phyloP scores from a whole-genome alignment of 78 protist genomes.

The Chrysochromulina tobinii region DNA sequence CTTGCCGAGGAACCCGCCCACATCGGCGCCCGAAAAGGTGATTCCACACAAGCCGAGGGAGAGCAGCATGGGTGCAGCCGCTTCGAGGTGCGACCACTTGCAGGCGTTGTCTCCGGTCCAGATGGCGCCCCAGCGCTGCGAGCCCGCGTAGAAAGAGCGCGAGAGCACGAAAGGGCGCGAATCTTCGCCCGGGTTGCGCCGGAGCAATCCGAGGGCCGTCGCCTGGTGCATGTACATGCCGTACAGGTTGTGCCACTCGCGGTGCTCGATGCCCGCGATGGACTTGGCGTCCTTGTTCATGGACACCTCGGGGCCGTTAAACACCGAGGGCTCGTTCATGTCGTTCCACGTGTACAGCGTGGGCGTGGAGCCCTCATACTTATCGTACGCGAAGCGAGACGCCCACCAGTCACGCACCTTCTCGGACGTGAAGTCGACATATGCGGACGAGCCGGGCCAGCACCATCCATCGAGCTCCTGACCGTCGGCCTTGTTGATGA shows the following conservation, averaged over 20 bases:
- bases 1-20: conserved; percentile 84
- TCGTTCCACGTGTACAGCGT: conserved; percentile 96
- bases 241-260: conserved; percentile 96
- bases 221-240: conserved; percentile 81
- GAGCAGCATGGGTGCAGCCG: conserved; percentile 85
- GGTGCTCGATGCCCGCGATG: conserved; percentile 76
- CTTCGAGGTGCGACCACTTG: conserved; percentile 88
- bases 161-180: conserved; percentile 94
- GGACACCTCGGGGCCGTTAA: conserved; percentile 95
- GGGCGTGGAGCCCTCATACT: conserved; percentile 65
- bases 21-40: conserved; percentile 92
- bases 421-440: conserved; percentile 86
- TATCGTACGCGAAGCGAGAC: conserved; percentile 30
- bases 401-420: conserved; percentile 93
- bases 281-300: conserved; percentile 92
- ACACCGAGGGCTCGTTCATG: conserved; percentile 99
- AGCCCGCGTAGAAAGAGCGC: conserved; percentile 95
- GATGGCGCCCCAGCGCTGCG: conserved; percentile 94
- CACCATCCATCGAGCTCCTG: conserved; percentile 95
- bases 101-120: conserved; percentile 99
- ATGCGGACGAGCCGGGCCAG: conserved; percentile 95
- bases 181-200: not conserved
- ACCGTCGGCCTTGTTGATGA: conserved; percentile 75
- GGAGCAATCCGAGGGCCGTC: conserved; percentile 40
- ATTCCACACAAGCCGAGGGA: conserved; percentile 85